Evolutionary conservation across 2,329 filamentous ascomycete genomes (phyloP).

Genomic region (Colletotrichum caudatum): DNA sequence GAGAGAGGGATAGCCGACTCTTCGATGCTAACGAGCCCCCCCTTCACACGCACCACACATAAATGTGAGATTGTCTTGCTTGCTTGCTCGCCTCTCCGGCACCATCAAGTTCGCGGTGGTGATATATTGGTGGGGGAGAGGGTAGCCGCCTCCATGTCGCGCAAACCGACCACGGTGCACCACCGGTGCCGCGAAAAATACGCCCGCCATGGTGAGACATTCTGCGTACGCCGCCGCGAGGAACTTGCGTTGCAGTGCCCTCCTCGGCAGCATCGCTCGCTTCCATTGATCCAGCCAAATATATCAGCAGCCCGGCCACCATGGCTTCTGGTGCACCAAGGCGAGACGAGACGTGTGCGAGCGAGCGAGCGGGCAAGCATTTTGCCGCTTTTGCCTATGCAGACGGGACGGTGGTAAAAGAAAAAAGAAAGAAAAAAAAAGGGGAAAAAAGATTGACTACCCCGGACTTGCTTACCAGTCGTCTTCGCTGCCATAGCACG

Average conservation of each 20-base stretch:
- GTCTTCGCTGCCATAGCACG: constrained; percentile 1
- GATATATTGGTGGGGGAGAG: background rate
- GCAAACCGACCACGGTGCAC: constrained; percentile 4
- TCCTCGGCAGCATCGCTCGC: constrained; percentile 9
- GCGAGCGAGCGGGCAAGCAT: background rate
- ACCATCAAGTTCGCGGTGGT: background rate
- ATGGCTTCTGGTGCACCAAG: constrained; percentile 6
- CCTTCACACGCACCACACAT: background rate
- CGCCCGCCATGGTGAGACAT: constrained; percentile 37
- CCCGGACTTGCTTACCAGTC: constrained; percentile 10
- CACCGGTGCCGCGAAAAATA: constrained; percentile 9
- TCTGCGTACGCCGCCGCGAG: constrained; percentile 18
- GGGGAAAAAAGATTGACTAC: background rate
- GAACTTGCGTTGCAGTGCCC: constrained; percentile 3
- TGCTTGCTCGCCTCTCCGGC: constrained; percentile 8
- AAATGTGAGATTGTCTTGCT: constrained; percentile 15
- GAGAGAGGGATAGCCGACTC: constrained; percentile 9
- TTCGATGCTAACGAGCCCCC: constrained; percentile 8
- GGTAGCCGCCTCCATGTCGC: background rate
- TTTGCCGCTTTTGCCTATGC: constrained; percentile 1
- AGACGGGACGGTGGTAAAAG: background rate
- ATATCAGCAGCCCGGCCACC: constrained; percentile 1
- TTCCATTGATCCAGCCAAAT: background rate
- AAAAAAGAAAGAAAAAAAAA: too few species aligned
- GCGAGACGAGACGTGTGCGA: background rate